phyloP scores from a whole-genome alignment of 768 basidiomycete species.

The Mycena crocata region DNA sequence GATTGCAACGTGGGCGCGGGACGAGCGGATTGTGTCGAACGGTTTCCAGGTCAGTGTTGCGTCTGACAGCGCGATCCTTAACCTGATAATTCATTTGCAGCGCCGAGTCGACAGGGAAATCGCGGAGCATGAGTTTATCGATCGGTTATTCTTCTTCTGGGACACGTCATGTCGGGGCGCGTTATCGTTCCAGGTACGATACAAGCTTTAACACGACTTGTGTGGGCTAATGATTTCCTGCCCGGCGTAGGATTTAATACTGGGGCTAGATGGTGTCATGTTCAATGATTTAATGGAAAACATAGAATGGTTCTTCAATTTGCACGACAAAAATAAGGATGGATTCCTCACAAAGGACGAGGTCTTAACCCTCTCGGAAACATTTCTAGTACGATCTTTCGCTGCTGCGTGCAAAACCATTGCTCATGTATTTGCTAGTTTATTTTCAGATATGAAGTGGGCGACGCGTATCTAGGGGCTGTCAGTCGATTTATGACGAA shows the following conservation, averaged over 20 bases:
- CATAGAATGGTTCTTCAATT: slow-evolving; percentile 98
- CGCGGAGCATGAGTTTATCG: slow-evolving; percentile 97
- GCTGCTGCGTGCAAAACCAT: slow-evolving; percentile 13
- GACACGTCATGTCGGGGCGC: slow-evolving; percentile 85
- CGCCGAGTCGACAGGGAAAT: slow-evolving; percentile 89
- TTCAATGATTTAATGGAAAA: slow-evolving; percentile 98
- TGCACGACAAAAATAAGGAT: slow-evolving; percentile 97
- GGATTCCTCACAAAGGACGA: slow-evolving; percentile 97
- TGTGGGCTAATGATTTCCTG: slow-evolving; percentile 4
- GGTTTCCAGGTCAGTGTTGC: slow-evolving; percentile 78
- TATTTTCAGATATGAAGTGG: slow-evolving; percentile 97
- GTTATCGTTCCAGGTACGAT: slow-evolving; percentile 86
- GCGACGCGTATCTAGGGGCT: slow-evolving; percentile 95
- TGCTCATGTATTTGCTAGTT: slow-evolving; percentile 64
- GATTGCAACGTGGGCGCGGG: slow-evolving; percentile 94
- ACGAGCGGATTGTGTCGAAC: slow-evolving; percentile 92
- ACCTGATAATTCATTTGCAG: slow-evolving; percentile 50
- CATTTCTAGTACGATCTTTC: slow-evolving; percentile 75
- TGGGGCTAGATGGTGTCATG: slow-evolving; percentile 91
- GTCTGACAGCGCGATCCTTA: background rate
- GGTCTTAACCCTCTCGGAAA: slow-evolving; percentile 93
- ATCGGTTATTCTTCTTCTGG: slow-evolving; percentile 95
- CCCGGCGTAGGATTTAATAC: slow-evolving; percentile 79
- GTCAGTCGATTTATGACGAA: slow-evolving; percentile 98
- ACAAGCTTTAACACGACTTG: background rate